These are phyloP conservation scores for Rhododendron kiyosumense DNA, from an alignment of 148 eudicot genomes.

Conservation along the genomic window DNA sequence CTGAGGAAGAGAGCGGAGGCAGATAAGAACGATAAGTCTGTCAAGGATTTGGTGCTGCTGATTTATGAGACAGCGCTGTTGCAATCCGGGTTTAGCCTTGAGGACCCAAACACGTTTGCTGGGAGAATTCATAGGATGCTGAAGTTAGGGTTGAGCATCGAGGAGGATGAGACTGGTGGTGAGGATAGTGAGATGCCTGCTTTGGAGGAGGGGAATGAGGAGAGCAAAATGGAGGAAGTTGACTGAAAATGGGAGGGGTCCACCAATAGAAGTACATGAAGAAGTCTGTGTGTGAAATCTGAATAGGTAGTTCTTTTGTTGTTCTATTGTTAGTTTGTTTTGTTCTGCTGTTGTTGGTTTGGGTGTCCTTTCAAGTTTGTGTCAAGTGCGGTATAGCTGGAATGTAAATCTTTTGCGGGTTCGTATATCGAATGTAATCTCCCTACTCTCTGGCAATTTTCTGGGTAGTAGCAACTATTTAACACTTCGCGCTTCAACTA, in stretches of 20 bases:
- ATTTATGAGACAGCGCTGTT: constrained; percentile 7
- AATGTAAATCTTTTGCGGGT: neutral
- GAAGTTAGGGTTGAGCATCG: constrained; percentile 13
- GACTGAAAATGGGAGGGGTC: neutral
- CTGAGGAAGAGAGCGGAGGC: constrained; percentile 16
- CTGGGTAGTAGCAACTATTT: neutral
- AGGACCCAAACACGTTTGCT: constrained; percentile 10
- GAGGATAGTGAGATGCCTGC: constrained; percentile 4
- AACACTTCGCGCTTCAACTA: neutral
- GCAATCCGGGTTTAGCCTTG: constrained; percentile 11
- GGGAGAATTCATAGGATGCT: constrained; percentile 10
- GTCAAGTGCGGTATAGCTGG: neutral
- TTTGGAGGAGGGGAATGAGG: constrained; percentile 10
- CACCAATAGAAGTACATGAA: neutral
- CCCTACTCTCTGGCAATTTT: neutral
- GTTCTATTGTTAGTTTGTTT: neutral
- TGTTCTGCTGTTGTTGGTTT: neutral
- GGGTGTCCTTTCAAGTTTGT: neutral
- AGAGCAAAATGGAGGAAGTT: constrained; percentile 7
- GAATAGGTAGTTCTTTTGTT: neutral
- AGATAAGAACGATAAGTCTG: constrained; percentile 8
- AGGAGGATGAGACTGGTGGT: neutral
- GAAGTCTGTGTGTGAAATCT: neutral
- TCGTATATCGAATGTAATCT: neutral
- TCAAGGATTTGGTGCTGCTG: constrained; percentile 8